These are phyloP conservation scores for Pseudohalonectria lignicola DNA, from an alignment of 2,329 filamentous ascomycete species.

Conservation along the genomic window DNA sequence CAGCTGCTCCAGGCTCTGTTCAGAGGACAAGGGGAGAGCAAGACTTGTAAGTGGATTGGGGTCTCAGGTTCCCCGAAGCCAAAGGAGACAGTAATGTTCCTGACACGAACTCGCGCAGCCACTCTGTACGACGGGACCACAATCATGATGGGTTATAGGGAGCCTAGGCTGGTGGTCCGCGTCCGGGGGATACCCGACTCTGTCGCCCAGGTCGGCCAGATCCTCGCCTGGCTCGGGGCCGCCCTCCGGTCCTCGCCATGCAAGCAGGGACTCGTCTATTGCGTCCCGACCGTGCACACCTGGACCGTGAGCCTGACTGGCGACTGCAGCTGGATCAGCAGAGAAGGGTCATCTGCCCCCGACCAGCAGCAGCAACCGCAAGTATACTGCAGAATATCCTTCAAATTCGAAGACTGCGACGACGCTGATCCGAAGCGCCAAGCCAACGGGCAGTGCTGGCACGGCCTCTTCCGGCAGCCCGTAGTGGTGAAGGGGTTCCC, in stretches of 20 bases:
- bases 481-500: constrained; percentile 4
- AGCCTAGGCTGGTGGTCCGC: no score
- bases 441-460: constrained; percentile 3
- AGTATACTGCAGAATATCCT: not conserved
- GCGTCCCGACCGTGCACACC: not conserved
- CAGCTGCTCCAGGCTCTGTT: not conserved
- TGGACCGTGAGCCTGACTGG: not conserved
- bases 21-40: not conserved
- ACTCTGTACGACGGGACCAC: no score
- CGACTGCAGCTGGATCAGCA: not conserved
- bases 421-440: not conserved
- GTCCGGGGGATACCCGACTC: not conserved
- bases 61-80: no score
- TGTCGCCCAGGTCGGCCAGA: not conserved
- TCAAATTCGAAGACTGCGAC: not conserved
- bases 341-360: not conserved
- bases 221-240: constrained; percentile 1
- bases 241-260: not conserved
- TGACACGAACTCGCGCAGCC: no score
- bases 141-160: no score
- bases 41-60: no score
- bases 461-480: constrained; percentile 3
- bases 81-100: no score
- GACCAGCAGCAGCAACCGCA: not conserved
- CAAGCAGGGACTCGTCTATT: not conserved